Evolutionary conservation across 1,139 yeast genomes (phyloP).

Genomic region (Yamadazyma epiphylla): DNA sequence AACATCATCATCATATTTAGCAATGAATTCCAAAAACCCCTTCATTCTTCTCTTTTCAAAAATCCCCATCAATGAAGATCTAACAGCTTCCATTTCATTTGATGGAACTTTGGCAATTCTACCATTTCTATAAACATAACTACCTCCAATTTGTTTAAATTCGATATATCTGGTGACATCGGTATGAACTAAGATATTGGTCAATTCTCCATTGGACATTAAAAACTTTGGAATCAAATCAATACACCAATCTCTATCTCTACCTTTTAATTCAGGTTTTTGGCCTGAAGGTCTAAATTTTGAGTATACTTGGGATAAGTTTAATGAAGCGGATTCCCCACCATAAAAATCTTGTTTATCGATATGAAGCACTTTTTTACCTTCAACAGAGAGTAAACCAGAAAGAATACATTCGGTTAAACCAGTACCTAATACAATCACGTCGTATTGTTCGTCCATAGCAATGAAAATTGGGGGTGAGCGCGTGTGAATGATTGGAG

Average conservation of each 20-base stretch:
- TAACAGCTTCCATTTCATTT: conserved; percentile 84
- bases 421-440: conserved; percentile 58
- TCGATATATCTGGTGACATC: conserved; percentile 95
- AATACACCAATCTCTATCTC: conserved; percentile 97
- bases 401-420: conserved; percentile 94
- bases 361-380: conserved; percentile 89
- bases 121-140: conserved; percentile 89
- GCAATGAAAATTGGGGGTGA: not conserved
- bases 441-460: conserved; percentile 97
- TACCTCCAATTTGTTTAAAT: conserved; percentile 92
- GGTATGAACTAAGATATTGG: conserved; percentile 91
- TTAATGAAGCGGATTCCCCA: conserved; percentile 69
- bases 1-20: conserved; percentile 76
- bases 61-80: conserved; percentile 90
- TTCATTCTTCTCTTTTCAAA: conserved; percentile 96
- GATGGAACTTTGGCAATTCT: conserved; percentile 94
- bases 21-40: conserved; percentile 83
- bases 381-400: conserved; percentile 87
- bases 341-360: conserved; percentile 98
- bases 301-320: conserved; percentile 57
- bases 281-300: conserved; percentile 70
- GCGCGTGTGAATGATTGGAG: no score
- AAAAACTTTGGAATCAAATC: conserved; percentile 95
- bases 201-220: conserved; percentile 97
- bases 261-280: conserved; percentile 73